phyloP scores from a whole-genome alignment of 2,329 filamentous ascomycete species.

The Claviceps lovelessii region DNA sequence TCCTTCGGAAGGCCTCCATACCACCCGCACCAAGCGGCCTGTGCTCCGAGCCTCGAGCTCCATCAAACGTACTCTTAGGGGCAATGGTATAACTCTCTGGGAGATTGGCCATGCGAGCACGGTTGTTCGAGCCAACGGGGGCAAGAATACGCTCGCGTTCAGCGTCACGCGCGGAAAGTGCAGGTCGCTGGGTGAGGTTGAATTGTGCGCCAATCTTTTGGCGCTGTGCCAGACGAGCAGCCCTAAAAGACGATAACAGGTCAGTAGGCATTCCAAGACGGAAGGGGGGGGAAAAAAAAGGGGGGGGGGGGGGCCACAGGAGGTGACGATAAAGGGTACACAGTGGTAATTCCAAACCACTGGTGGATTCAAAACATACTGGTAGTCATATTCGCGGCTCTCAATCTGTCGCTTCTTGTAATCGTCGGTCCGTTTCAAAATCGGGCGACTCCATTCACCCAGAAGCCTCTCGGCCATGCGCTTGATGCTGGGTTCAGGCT shows the following conservation, averaged over 20 bases:
- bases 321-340: background rate
- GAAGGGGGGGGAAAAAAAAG: too few species aligned
- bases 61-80: slow-evolving; percentile 47
- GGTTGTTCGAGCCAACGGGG: slow-evolving; percentile 38
- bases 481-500: slow-evolving; percentile 78
- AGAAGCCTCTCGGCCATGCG: slow-evolving; percentile 84
- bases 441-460: slow-evolving; percentile 89
- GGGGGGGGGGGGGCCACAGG: background rate
- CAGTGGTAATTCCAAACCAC: background rate
- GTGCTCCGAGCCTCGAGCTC: slow-evolving; percentile 34
- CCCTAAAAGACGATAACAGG: slow-evolving; percentile 21
- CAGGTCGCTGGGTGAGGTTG: slow-evolving; percentile 35
- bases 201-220: slow-evolving; percentile 34
- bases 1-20: slow-evolving; percentile 50
- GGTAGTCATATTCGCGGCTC: slow-evolving; percentile 48
- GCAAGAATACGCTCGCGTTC: slow-evolving; percentile 46
- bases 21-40: slow-evolving; percentile 49
- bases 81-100: slow-evolving; percentile 46
- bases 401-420: slow-evolving; percentile 70
- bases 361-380: slow-evolving; percentile 24
- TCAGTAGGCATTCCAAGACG: slow-evolving; percentile 2
- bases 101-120: slow-evolving; percentile 39
- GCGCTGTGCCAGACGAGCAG: slow-evolving; percentile 38
- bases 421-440: slow-evolving; percentile 84
- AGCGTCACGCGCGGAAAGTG: slow-evolving; percentile 29